Percentiles rank a stretch among this genome's conserved stretches.
Evolutionary conservation across 1,284 basidiomycete species (phyloP).

Genomic region (Ustilago xerochloae): DNA sequence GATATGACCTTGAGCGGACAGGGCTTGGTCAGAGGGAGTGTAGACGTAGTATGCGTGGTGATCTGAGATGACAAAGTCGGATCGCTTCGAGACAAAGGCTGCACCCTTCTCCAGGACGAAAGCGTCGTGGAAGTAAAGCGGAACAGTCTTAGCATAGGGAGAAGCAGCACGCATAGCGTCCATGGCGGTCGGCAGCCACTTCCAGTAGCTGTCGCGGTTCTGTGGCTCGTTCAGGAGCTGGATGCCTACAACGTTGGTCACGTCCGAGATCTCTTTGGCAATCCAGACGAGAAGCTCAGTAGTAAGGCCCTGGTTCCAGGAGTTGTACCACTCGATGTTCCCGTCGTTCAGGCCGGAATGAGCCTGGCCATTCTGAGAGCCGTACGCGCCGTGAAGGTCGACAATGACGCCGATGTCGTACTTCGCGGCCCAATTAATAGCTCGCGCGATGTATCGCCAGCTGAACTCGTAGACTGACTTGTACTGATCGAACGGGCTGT

Average conservation of each 20-base stretch:
- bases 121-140: conserved; percentile 80
- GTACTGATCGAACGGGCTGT: conserved; percentile 75
- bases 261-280: conserved; percentile 73
- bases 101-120: conserved; percentile 76
- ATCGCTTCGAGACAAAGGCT: conserved; percentile 73
- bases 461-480: conserved; percentile 75
- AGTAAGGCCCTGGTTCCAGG: conserved; percentile 74
- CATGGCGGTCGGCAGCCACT: conserved; percentile 70
- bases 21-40: conserved; percentile 54
- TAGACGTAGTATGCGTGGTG: conserved; percentile 78
- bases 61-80: conserved; percentile 80
- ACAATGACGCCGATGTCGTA: conserved; percentile 79
- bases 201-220: conserved; percentile 59
- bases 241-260: conserved; percentile 80
- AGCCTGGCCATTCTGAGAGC: conserved; percentile 75
- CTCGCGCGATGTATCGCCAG: conserved; percentile 74
- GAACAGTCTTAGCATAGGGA: conserved; percentile 72
- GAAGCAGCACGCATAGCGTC: conserved; percentile 73
- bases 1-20: conserved; percentile 59
- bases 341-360: conserved; percentile 81
- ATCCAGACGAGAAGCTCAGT: conserved; percentile 75
- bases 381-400: conserved; percentile 79
- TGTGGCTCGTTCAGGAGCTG: conserved; percentile 80
- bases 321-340: conserved; percentile 72
- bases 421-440: conserved; percentile 77